Evolutionary conservation across 139 green algal species (phyloP).

Genomic region (Penium margaritaceum): DNA sequence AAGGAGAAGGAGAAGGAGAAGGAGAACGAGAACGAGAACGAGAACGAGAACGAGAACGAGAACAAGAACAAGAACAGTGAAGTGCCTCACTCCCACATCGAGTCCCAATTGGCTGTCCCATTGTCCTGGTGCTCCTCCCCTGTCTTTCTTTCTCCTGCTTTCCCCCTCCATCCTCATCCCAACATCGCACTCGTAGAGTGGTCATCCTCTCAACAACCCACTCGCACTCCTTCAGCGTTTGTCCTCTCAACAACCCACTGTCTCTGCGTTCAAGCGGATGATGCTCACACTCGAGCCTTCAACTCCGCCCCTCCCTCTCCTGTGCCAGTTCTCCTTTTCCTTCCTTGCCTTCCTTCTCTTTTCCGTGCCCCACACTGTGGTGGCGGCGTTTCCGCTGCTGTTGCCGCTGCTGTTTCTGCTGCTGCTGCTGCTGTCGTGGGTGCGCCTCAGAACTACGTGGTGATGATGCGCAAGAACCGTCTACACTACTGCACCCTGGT

Average conservation of each 20-base stretch:
- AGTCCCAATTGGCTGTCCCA: no score
- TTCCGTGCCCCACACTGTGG: not conserved
- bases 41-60: no score
- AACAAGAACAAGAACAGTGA: no score
- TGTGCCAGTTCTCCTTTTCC: conserved; percentile 3
- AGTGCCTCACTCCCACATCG: no score
- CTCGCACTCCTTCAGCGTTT: not conserved
- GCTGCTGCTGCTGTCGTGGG: not conserved
- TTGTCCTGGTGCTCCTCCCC: no score
- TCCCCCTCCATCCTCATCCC: not conserved
- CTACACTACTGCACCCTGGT: conserved; percentile 10
- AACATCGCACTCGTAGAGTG: no score
- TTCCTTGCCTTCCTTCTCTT: not conserved
- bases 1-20: no score
- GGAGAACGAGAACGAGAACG: no score
- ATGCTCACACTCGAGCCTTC: not conserved
- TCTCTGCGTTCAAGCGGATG: not conserved
- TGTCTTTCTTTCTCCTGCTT: not conserved
- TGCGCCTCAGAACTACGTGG: conserved; percentile 28
- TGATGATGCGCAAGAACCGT: conserved; percentile 25
- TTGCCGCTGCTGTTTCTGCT: conserved; percentile 1
- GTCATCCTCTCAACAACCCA: not conserved
- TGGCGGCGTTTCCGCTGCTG: not conserved
- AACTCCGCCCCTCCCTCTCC: not conserved
- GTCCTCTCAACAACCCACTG: not conserved